Evolutionary conservation across 2,329 filamentous ascomycete genomes (phyloP).

Genomic region (Ophiostoma sp.): DNA sequence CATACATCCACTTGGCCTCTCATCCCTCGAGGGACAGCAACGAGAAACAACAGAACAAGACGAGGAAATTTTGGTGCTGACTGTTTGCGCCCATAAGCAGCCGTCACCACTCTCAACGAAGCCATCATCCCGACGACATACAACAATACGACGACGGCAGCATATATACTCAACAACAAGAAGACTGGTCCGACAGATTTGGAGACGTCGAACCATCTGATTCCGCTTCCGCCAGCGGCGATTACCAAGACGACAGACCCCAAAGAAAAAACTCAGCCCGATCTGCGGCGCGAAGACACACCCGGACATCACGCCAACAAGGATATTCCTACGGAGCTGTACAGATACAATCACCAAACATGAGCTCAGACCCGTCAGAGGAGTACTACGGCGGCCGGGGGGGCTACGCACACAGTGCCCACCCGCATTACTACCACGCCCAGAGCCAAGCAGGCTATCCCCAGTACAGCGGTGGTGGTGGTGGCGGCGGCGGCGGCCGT

Average conservation of each 20-base stretch:
- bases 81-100: constrained; percentile 2
- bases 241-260: constrained; percentile 29
- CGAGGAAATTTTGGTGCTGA: neutral
- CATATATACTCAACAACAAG: constrained; percentile 30
- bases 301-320: constrained; percentile 23
- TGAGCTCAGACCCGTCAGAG: constrained; percentile 60
- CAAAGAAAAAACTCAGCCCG: constrained; percentile 38
- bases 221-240: constrained; percentile 48
- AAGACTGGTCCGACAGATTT: constrained; percentile 35
- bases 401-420: constrained; percentile 31
- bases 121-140: constrained; percentile 23
- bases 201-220: constrained; percentile 54
- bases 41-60: neutral
- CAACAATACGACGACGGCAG: constrained; percentile 22
- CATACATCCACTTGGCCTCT: constrained; percentile 20
- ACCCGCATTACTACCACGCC: constrained; percentile 37
- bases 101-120: constrained; percentile 28
- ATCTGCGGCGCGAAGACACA: constrained; percentile 36
- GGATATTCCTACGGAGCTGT: constrained; percentile 25
- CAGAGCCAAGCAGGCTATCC: constrained; percentile 45
- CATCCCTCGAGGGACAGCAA: neutral
- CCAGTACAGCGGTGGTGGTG: constrained; percentile 31
- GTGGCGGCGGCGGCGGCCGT: constrained; percentile 29
- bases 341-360: constrained; percentile 43
- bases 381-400: constrained; percentile 46